Evolutionary conservation across 2,329 filamentous ascomycete species (phyloP), one percentile per base, ranked within the genome.

Genomic region (Thielaviopsis punctulata): DNA sequence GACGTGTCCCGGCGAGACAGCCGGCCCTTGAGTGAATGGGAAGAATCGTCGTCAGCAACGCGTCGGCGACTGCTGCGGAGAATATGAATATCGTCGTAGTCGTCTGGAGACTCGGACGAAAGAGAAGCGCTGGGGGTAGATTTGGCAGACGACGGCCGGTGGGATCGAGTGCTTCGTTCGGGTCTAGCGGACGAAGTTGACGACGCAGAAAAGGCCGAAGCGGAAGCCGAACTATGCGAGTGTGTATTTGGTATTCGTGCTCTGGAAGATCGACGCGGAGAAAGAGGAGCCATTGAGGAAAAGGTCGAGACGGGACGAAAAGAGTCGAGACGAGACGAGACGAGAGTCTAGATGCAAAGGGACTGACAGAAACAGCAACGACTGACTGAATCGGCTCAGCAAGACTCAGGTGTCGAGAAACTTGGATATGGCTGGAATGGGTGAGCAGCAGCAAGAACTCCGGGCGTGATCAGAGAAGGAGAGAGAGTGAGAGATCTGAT

Each of bases 211-310:
- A 84, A 87, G n/a, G 45, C 27, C 25, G 27, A 22, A 10, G 43
- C 36, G 19, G 43, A 24, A 15, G 51, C 36, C 19, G 46, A 24
- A 22, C 43, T 44, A 15, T 24, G 30, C 57, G 84, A 86, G 60
- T 86, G 81, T 61, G 82, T 79, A 68, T 79, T 77, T 62, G 81
- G 76, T 71, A 80, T 80, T 64, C 86, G 85, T 72, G 87, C 87
- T 76, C 90, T 82, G 68, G 89, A 92, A 63, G 89, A 95, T 66
- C 90, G 86, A 69, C 90, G 84, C 65, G 85, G 86, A 64, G 84
- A 77, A 60, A 69, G 69, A 63, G 71, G 75, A 72, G 76, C 75
- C 76, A 77, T 77, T 72, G 70, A 70, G 65, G 59, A 53, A 21
- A 23, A 21, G 59, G 57, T 58, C 59, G 58, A 60, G 64, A 60